These are phyloP conservation scores for Gossypium gossypioides DNA, from an alignment of 441 rosid genomes.

Conservation along the genomic window DNA sequence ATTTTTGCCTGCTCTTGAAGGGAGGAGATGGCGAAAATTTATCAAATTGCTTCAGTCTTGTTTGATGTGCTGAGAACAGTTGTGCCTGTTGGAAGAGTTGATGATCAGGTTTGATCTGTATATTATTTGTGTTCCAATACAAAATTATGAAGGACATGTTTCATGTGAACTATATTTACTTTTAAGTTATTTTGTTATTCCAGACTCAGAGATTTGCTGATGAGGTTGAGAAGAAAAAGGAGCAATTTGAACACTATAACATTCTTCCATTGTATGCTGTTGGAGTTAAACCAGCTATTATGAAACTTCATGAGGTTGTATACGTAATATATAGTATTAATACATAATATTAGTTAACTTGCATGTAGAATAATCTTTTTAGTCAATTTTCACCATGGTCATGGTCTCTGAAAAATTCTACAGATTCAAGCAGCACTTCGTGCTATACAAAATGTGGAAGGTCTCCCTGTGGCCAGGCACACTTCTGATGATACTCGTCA, in stretches of 20 bases:
- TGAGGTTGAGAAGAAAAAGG: conserved; percentile 64
- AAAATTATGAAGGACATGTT: conserved; percentile 9
- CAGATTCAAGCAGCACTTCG: conserved; percentile 77
- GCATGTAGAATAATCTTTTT: conserved; percentile 7
- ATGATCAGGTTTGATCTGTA: conserved; percentile 45
- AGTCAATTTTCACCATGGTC: conserved; percentile 11
- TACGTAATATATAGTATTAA: conserved; percentile 2
- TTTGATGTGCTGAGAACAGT: conserved; percentile 69
- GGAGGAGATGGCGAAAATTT: conserved; percentile 86
- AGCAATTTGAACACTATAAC: conserved; percentile 60
- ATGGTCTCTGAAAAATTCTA: conserved; percentile 14
- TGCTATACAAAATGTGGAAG: conserved; percentile 51
- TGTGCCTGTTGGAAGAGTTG: conserved; percentile 43
- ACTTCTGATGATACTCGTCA: conserved; percentile 25
- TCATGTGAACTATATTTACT: conserved; percentile 11
- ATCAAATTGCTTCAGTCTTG: conserved; percentile 72
- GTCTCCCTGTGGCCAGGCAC: conserved; percentile 55
- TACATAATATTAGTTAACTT: background rate
- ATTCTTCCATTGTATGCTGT: conserved; percentile 71
- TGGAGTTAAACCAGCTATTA: conserved; percentile 65
- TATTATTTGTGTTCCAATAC: background rate
- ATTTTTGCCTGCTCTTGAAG: conserved; percentile 35
- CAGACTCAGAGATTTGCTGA: conserved; percentile 57
- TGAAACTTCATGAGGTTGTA: conserved; percentile 88
- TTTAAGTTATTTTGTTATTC: conserved; percentile 15